Percentiles rank a stretch among this genome's conserved stretches.
Evolutionary conservation across 176 grass and related monocot species (phyloP).

Genomic region (Oryza punctata): DNA sequence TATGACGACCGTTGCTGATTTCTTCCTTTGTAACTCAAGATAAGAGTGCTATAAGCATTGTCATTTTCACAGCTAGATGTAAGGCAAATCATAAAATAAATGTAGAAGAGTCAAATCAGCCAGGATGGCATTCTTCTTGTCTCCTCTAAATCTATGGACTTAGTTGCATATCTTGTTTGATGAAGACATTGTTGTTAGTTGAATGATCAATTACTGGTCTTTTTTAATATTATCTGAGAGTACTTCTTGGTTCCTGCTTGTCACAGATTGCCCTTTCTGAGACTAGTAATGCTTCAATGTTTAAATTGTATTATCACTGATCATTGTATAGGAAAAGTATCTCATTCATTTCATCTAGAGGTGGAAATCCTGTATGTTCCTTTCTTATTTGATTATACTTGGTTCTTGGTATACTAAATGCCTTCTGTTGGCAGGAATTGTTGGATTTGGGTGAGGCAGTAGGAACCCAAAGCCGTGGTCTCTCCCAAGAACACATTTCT

Average conservation of each 20-base stretch:
- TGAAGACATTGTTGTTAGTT: not conserved
- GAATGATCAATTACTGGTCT: not conserved
- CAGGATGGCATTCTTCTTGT: conserved; percentile 6
- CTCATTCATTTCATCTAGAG: conserved; percentile 12
- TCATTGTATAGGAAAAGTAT: not conserved
- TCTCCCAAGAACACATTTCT: conserved; percentile 84
- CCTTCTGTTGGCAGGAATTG: conserved; percentile 71
- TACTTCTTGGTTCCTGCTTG: not conserved
- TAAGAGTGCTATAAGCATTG: not conserved
- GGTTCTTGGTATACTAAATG: conserved; percentile 10
- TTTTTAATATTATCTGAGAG: conserved; percentile 19
- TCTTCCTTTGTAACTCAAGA: conserved; percentile 7
- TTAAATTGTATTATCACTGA: conserved; percentile 11
- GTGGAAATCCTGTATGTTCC: not conserved
- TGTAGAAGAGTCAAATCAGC: not conserved
- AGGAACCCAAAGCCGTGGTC: conserved; percentile 87
- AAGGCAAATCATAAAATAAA: not conserved
- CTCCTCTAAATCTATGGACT: not conserved
- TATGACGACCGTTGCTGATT: not conserved
- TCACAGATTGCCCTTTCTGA: conserved; percentile 1
- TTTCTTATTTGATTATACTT: conserved; percentile 3
- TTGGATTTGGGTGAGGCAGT: conserved; percentile 94
- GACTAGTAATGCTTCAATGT: conserved; percentile 1
- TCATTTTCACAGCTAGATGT: not conserved
- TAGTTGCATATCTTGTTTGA: not conserved